Conservation (phyloP, 305 asterid species). For the Withania somnifera region DNA sequence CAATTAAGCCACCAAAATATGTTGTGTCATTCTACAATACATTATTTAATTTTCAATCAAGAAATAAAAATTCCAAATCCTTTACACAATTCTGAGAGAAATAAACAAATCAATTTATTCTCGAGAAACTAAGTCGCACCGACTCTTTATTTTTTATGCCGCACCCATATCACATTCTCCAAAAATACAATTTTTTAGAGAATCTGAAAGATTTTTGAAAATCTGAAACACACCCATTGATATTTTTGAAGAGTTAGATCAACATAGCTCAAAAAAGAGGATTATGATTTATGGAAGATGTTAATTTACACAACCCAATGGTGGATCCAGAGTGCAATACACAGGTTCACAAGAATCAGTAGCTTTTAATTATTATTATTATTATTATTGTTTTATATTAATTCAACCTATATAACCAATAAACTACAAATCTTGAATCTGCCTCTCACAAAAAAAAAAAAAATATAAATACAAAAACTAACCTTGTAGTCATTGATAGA, state of each 20-base stretch:
- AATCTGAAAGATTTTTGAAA: too few relatives aligned
- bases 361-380: not conserved
- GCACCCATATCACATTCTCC: too few relatives aligned
- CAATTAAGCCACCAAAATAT: constrained; percentile 69
- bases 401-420: not conserved
- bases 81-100: not conserved
- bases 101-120: not conserved
- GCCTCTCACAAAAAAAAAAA: not conserved
- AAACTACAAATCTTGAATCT: not conserved
- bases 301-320: not conserved
- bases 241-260: too few relatives aligned
- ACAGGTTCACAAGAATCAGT: not conserved
- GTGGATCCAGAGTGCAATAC: not conserved
- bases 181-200: too few relatives aligned
- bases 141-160: too few relatives aligned
- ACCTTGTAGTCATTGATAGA: constrained; percentile 65
- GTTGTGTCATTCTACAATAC: constrained; percentile 50
- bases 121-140: too few relatives aligned
- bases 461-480: not conserved
- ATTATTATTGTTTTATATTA: not conserved
- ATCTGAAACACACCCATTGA: too few relatives aligned
- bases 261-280: not conserved
- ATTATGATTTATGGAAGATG: not conserved
- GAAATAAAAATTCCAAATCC: not conserved
- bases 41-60: not conserved